A percentile compares a stretch with the other conserved stretches of the same genome.
Evolutionary conservation across 2,329 filamentous ascomycete genomes (phyloP).

Genomic region (Neoarthrinium moseri): DNA sequence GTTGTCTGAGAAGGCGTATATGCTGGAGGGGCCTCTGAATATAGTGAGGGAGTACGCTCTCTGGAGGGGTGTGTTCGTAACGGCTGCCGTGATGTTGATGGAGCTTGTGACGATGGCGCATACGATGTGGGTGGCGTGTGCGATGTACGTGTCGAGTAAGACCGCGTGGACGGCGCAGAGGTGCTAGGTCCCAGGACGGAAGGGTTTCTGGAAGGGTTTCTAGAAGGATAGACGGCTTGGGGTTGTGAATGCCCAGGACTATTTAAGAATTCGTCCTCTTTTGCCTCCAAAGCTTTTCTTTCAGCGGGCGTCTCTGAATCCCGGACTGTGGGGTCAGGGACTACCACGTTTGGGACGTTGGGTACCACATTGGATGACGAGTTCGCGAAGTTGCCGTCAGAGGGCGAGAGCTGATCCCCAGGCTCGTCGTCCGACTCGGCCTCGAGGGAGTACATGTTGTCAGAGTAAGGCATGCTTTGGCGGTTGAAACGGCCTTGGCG

Average conservation of each 20-base stretch:
- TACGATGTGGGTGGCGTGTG: constrained; percentile 14
- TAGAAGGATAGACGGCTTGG: constrained; percentile 6
- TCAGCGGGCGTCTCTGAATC: constrained; percentile 29
- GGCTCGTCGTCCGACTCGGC: constrained; percentile 31
- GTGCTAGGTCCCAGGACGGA: neutral
- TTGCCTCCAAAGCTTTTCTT: constrained; percentile 44
- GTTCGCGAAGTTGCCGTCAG: constrained; percentile 51
- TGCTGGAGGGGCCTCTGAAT: constrained; percentile 46
- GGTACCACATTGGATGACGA: constrained; percentile 36
- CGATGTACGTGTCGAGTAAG: neutral
- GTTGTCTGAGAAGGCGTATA: constrained; percentile 41
- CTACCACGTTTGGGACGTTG: constrained; percentile 45
- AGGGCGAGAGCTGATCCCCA: constrained; percentile 41
- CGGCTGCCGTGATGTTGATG: constrained; percentile 16
- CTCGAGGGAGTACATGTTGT: constrained; percentile 44
- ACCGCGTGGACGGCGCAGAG: constrained; percentile 4
- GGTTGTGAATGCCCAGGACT: constrained; percentile 4
- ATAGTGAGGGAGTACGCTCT: constrained; percentile 25
- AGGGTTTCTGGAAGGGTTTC: neutral
- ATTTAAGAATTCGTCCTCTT: constrained; percentile 37
- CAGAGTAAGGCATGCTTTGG: constrained; percentile 45
- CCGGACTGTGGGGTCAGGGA: constrained; percentile 46
- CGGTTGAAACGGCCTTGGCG: constrained; percentile 24
- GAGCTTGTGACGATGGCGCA: constrained; percentile 20
- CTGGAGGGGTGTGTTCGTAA: constrained; percentile 15